Base-by-base conservation (phyloP, 2,329 filamentous ascomycete genomes). In the Mollisia scopiformis region DNA sequence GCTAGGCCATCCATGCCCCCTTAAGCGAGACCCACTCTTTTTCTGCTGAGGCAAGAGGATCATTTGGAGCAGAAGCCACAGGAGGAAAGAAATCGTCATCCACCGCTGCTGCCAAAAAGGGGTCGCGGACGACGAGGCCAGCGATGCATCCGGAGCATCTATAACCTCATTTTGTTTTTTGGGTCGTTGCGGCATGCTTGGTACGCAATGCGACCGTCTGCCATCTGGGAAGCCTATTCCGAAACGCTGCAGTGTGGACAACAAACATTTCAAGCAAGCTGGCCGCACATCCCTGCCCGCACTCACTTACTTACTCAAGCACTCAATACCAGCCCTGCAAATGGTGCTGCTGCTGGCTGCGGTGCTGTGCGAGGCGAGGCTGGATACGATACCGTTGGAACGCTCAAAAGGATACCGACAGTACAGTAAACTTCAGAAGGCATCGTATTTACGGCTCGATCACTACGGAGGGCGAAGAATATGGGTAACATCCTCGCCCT, bases 231-330 rank as follows among this genome's bases (percentile, higher is more conserved):
- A 43, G 39, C 39, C 39, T 8, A 33, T 33, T 51, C n/a, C 49
- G 13, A 51, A 51, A 51, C 16, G 28, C 19, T 33, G 49, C 6
- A n/a, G 49, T 30, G 16, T 27, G 28, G 16, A 39, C 37, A 28
- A 53, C 52, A 59, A 59, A 59, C 57, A 60, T 31, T 33, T 13
- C 47, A 35, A 52, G 46, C 27, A n/a, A 25, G 51, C 51, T 52
- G 46, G 35, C 47, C 52, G 61, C 47, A 21, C 57, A 62, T 62
- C 61, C 61, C 55, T 59, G 61, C 31, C 61, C n/a, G n/a, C n/a
- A n/a, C n/a, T n/a, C n/a, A n/a, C n/a, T n/a, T n/a, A n/a, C n/a
- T n/a, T n/a, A n/a, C n/a, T n/a, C n/a, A n/a, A n/a, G n/a, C n/a
- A n/a, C n/a, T n/a, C 57, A 57, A 59, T 59, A 27, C 41, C 53